phyloP scores from a whole-genome alignment of 2,329 filamentous ascomycete genomes.

The Sporothrix pallida region DNA sequence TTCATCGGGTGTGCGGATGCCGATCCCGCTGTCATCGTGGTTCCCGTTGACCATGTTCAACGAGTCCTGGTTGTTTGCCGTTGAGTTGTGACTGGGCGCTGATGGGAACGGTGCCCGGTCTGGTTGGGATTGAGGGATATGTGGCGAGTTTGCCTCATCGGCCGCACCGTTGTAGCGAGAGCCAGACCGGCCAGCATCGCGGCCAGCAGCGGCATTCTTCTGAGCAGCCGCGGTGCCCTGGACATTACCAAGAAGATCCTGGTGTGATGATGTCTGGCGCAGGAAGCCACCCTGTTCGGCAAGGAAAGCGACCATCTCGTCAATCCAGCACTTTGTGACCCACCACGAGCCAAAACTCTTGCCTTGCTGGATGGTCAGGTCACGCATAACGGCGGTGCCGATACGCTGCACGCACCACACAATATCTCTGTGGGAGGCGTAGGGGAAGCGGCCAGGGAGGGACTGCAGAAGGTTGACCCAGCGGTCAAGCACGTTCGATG shows the following conservation, averaged over 20 bases:
- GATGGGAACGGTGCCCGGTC: constrained; percentile 57
- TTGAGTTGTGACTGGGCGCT: constrained; percentile 44
- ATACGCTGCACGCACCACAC: constrained; percentile 78
- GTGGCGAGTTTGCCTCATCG: constrained; percentile 54
- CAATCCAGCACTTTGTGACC: constrained; percentile 94
- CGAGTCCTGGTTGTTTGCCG: constrained; percentile 50
- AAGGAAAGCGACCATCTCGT: constrained; percentile 91
- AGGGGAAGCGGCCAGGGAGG: constrained; percentile 73
- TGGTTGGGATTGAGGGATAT: constrained; percentile 56
- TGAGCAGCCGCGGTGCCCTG: constrained; percentile 38
- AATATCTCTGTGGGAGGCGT: constrained; percentile 73
- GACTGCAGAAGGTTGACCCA: constrained; percentile 76
- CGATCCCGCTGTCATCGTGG: constrained; percentile 77
- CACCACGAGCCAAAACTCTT: constrained; percentile 90
- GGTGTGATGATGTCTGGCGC: constrained; percentile 56
- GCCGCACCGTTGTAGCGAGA: constrained; percentile 54
- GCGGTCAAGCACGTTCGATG: constrained; percentile 74
- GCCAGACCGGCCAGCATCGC: constrained; percentile 47
- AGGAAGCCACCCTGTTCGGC: constrained; percentile 91
- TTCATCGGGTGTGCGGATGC: constrained; percentile 70
- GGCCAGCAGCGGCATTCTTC: constrained; percentile 38
- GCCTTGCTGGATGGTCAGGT: constrained; percentile 78
- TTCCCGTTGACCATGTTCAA: constrained; percentile 51
- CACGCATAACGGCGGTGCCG: constrained; percentile 77
- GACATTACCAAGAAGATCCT: constrained; percentile 27